phyloP scores from a whole-genome alignment of 225 moss, liverwort and hornwort genomes.

The Antitrichia curtipendula region DNA sequence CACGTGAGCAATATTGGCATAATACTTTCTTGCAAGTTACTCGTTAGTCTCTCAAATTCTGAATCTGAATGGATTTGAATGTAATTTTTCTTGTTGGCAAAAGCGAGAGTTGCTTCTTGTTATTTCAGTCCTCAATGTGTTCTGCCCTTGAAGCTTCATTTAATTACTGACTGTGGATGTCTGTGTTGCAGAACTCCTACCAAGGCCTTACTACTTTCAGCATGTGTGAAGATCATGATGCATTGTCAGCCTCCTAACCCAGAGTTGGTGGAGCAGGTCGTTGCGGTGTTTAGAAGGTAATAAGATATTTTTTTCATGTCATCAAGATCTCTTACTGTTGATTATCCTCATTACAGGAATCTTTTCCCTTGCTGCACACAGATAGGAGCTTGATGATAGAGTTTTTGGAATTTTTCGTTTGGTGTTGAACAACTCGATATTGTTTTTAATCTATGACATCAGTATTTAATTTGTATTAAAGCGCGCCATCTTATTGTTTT shows the following conservation, averaged over 20 bases:
- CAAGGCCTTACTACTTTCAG: slow-evolving; percentile 80
- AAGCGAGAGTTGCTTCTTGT: neutral
- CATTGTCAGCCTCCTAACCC: slow-evolving; percentile 86
- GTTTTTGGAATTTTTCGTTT: neutral
- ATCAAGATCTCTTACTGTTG: neutral
- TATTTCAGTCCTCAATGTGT: neutral
- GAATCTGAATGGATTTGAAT: neutral
- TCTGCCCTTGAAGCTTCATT: neutral
- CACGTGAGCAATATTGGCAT: slow-evolving; percentile 42
- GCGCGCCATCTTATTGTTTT: neutral
- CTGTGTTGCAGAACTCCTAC: slow-evolving; percentile 61
- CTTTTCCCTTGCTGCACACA: neutral
- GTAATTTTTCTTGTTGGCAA: neutral
- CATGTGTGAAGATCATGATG: slow-evolving; percentile 88
- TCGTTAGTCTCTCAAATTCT: neutral
- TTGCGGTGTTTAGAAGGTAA: slow-evolving; percentile 79
- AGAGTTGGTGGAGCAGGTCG: slow-evolving; percentile 68
- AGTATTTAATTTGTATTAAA: neutral
- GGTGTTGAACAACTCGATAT: neutral
- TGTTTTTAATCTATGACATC: neutral
- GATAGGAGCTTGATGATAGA: neutral
- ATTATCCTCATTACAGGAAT: neutral
- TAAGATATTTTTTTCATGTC: neutral
- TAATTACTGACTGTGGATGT: neutral
- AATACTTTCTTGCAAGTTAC: neutral